Percentiles rank a stretch among this genome's conserved stretches.
Conservation (phyloP, 768 basidiomycete genomes). For the Crepidotus variabilis region DNA sequence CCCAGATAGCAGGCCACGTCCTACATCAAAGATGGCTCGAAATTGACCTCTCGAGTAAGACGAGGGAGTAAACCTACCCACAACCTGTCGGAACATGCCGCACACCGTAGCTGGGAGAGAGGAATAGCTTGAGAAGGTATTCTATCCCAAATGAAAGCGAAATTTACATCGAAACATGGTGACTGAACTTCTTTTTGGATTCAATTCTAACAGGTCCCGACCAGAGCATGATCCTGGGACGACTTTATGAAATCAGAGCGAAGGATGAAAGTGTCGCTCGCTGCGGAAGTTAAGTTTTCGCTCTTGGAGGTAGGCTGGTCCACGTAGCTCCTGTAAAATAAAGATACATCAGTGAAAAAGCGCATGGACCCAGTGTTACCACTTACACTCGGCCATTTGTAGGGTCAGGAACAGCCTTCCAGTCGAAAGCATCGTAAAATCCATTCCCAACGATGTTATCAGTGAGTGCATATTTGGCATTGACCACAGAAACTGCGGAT, state of each 20-base stretch:
- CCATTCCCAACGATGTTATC: conserved; percentile 39
- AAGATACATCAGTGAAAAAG: neutral
- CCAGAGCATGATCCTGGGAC: conserved; percentile 36
- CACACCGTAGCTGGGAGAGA: conserved; percentile 24
- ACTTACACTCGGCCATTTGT: conserved; percentile 61
- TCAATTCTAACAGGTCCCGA: conserved; percentile 47
- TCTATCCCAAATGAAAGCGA: neutral
- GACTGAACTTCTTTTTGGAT: conserved; percentile 44
- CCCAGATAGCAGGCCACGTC: conserved; percentile 49
- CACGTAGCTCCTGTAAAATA: conserved; percentile 32
- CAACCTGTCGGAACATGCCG: conserved; percentile 31
- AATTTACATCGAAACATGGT: conserved; percentile 46
- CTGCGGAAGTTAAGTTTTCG: conserved; percentile 43
- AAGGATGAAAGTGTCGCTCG: conserved; percentile 40
- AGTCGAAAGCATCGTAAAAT: conserved; percentile 47
- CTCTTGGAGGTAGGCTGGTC: conserved; percentile 29
- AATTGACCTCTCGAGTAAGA: neutral
- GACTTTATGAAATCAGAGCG: conserved; percentile 43
- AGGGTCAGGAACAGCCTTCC: conserved; percentile 49
- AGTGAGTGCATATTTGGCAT: too few relatives aligned
- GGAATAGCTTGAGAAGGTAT: neutral
- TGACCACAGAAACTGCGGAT: too few relatives aligned
- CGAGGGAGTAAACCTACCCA: conserved; percentile 17
- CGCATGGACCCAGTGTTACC: neutral
- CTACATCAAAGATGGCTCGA: conserved; percentile 11